phyloP scores from a whole-genome alignment of 345 rosid genomes.

The Arabis hirsuta region DNA sequence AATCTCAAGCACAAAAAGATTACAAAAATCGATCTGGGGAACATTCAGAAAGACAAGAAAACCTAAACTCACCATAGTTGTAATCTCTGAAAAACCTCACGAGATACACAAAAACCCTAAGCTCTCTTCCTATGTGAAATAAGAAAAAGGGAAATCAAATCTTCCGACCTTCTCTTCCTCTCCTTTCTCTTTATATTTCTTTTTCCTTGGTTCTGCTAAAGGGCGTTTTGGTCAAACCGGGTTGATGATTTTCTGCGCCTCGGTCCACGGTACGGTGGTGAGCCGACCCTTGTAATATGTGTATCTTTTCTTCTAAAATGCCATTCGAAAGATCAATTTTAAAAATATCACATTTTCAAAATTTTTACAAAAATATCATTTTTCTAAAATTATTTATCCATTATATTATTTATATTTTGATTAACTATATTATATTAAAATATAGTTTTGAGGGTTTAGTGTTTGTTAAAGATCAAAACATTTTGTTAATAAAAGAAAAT shows the following conservation, averaged over 20 bases:
- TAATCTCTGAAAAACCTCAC: constrained; percentile 23
- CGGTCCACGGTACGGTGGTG: constrained; percentile 6
- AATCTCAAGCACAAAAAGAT: not conserved
- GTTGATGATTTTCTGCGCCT: not conserved
- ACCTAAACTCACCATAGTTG: constrained; percentile 32
- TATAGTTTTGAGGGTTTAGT: too few relatives aligned
- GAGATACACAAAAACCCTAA: constrained; percentile 35
- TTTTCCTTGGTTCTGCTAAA: constrained; percentile 6
- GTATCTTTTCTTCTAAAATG: too few relatives aligned
- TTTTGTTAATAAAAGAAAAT: too few relatives aligned
- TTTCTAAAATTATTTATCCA: too few relatives aligned
- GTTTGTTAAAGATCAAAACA: too few relatives aligned
- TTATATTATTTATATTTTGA: too few relatives aligned
- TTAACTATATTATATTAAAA: too few relatives aligned
- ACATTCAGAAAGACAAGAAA: constrained; percentile 4
- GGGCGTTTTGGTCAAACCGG: constrained; percentile 36
- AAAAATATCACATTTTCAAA: too few relatives aligned
- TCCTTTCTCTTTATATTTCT: not conserved
- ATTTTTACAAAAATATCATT: too few relatives aligned
- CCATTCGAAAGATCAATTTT: too few relatives aligned
- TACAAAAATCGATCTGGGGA: constrained; percentile 15
- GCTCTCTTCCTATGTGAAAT: not conserved
- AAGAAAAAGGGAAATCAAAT: constrained; percentile 25
- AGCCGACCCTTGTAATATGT: too few relatives aligned
- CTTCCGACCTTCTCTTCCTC: not conserved